Evolutionary conservation across 768 basidiomycete species (phyloP).

Genomic region (Thelephora aurantiotincta): DNA sequence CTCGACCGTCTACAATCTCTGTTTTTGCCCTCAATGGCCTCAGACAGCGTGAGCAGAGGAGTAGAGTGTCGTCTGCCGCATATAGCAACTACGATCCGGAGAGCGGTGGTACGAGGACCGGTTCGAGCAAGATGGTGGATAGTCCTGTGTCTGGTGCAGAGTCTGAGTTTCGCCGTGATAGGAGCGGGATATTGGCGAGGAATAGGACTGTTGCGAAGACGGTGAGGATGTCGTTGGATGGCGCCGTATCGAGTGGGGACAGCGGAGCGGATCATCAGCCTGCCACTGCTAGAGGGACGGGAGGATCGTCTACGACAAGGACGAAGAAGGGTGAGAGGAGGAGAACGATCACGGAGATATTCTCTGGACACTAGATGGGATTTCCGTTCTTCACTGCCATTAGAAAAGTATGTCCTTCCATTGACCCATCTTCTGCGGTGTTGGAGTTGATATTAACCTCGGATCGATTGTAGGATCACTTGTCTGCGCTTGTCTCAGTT

Average conservation of each 20-base stretch:
- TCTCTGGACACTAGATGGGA: conserved; percentile 17
- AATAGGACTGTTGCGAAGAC: conserved; percentile 24
- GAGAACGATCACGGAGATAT: conserved; percentile 38
- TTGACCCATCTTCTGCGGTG: no score
- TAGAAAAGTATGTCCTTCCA: no score
- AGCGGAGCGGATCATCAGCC: conserved; percentile 22
- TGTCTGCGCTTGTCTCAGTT: background rate
- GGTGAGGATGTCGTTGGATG: conserved; percentile 32
- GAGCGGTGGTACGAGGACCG: conserved; percentile 8
- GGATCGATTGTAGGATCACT: background rate
- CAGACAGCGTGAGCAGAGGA: conserved; percentile 31
- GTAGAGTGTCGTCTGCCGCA: conserved; percentile 20
- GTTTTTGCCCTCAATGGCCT: conserved; percentile 40
- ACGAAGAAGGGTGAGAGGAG: conserved; percentile 28
- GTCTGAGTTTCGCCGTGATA: conserved; percentile 20
- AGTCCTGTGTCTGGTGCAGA: conserved; percentile 30
- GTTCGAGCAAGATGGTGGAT: conserved; percentile 18
- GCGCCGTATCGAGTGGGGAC: conserved; percentile 14
- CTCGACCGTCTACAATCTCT: conserved; percentile 41
- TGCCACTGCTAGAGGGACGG: conserved; percentile 23
- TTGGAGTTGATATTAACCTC: no score
- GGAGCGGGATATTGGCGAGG: conserved; percentile 21
- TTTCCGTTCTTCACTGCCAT: background rate
- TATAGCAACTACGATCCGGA: conserved; percentile 13
- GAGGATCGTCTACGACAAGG: conserved; percentile 9